Evolutionary conservation across 2,329 filamentous ascomycete species (phyloP).

Genomic region (Cryphonectria radicalis): DNA sequence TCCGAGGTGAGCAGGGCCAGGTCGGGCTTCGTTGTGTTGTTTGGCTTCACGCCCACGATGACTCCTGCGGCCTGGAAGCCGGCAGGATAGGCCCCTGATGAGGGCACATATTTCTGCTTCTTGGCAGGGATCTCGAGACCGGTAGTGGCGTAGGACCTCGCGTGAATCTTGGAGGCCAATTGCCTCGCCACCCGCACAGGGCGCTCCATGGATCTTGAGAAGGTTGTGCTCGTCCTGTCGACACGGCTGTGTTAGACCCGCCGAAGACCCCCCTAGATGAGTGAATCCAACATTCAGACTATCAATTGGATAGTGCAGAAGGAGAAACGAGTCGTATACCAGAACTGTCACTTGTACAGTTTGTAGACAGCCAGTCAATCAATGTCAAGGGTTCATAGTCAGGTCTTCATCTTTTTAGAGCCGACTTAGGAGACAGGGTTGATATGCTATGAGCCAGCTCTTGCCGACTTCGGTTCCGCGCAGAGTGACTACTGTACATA

Average conservation of each 20-base stretch:
- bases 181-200: slow-evolving; percentile 28
- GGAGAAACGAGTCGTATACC: neutral
- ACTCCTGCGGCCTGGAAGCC: slow-evolving; percentile 88
- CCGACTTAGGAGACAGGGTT: slow-evolving; percentile 17
- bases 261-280: neutral
- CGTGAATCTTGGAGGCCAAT: slow-evolving; percentile 36
- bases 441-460: neutral
- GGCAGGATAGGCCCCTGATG: slow-evolving; percentile 82
- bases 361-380: neutral
- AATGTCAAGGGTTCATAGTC: neutral
- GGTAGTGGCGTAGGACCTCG: slow-evolving; percentile 25
- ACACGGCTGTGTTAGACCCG: neutral
- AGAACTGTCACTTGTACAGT: neutral
- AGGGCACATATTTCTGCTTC: slow-evolving; percentile 91
- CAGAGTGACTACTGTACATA: neutral
- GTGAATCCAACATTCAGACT: neutral
- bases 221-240: slow-evolving; percentile 2
- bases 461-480: slow-evolving; percentile 18
- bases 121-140: slow-evolving; percentile 63
- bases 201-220: slow-evolving; percentile 25
- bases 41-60: slow-evolving; percentile 90
- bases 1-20: slow-evolving; percentile 88
- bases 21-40: slow-evolving; percentile 90
- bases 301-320: neutral
- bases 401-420: slow-evolving; percentile 4